Base-by-base conservation (phyloP, 2,329 filamentous ascomycete species). In the Botrytis fragariae region DNA sequence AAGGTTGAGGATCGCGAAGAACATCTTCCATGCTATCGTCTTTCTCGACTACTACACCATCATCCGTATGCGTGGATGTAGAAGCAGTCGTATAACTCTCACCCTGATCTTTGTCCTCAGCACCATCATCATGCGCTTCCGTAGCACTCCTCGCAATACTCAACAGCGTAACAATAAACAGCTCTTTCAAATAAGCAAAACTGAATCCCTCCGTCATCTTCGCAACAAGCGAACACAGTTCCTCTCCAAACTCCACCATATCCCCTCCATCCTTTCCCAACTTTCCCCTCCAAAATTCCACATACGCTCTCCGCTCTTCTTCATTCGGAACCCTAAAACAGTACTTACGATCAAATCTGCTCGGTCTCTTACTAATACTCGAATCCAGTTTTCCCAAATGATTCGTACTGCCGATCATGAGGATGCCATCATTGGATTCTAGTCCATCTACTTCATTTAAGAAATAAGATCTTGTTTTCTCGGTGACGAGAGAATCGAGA, bases 371-470 rank as follows among this genome's bases (percentile, higher is more conserved):
- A 4, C 87, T 84, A 51, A 90, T 91, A 10, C 90, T 90, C 0
- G 90, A 89, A 77, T 93, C 91, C 8, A 93, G 82, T 1, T 86
- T 84, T 54, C 92, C 89, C 6, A 93, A 84, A 76, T 89, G 86
- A 77, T 92, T 92, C 0, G 90, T 92, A 57, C 86, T 89, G 35
- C 88, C 90, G 29, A 92, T 84, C 83, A 93, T 91, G 76, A 92
- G 87, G 69, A 93, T 92, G 16, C 91, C 91, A 75, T 93, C 89
- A 75, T 93, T 93, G 74, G 85, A 86, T 77, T 88, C 87, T 14
- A 93, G 85, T 0, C 91, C 91, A 76, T 93, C 91, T 3, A 93
- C 88, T 80, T 93, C 90, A 78, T 93, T 93, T 64, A 93, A 84
- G 81, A 93, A 93, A 82, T 92, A 93, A 69, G 87, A 89, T 29